These are phyloP conservation scores for Gnetum montanum DNA, from an alignment of 75 land plant species.

Conservation along the genomic window DNA sequence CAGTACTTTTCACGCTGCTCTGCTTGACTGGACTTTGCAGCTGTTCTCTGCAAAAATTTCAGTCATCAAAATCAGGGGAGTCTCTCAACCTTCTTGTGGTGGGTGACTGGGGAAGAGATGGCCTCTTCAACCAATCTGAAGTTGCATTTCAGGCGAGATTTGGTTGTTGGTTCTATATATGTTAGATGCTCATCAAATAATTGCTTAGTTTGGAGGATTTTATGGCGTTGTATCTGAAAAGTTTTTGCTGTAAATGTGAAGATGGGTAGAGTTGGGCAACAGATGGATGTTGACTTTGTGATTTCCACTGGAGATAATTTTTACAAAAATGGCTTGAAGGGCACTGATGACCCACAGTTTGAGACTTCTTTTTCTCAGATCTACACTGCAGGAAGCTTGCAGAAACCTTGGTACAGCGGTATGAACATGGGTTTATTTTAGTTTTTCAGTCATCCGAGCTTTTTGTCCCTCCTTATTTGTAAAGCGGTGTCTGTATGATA, in stretches of 20 bases:
- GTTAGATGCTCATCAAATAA: neutral
- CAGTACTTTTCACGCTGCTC: too few species aligned
- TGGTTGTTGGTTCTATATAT: neutral
- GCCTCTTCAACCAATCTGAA: conserved; percentile 27
- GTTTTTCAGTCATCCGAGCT: neutral
- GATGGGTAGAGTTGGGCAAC: conserved; percentile 36
- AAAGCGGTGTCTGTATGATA: neutral
- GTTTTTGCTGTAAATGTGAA: conserved; percentile 8
- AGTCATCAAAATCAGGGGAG: neutral
- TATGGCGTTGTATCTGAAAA: neutral
- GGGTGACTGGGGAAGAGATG: conserved; percentile 43
- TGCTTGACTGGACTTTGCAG: neutral
- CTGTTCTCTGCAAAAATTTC: neutral
- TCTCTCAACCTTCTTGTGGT: conserved; percentile 13
- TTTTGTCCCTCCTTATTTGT: neutral
- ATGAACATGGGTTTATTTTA: neutral
- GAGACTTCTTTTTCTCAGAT: conserved; percentile 22
- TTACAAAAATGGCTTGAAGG: conserved; percentile 34
- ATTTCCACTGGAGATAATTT: conserved; percentile 40
- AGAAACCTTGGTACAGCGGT: conserved; percentile 36
- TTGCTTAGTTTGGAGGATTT: neutral
- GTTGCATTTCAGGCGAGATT: conserved; percentile 26
- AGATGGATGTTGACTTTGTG: conserved; percentile 23
- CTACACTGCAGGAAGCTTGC: conserved; percentile 43
- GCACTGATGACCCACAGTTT: conserved; percentile 25